Percentiles rank a stretch among this genome's conserved stretches.
Evolutionary conservation across 495 filamentous ascomycete genomes (phyloP).

Genomic region (Aspergillus campestris): DNA sequence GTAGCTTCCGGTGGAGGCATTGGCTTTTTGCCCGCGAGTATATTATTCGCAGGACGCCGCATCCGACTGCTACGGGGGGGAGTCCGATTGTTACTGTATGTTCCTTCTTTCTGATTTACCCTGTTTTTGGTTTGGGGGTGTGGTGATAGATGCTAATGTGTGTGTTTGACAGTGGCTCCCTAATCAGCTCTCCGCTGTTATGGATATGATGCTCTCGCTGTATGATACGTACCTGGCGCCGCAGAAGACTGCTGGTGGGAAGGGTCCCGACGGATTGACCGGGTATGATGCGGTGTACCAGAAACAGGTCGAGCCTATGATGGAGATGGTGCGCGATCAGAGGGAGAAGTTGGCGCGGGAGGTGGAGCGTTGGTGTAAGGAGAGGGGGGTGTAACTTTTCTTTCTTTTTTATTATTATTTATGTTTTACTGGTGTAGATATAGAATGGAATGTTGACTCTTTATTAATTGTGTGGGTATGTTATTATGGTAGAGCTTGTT

Average conservation of each 20-base stretch:
- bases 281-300: constrained; percentile 25
- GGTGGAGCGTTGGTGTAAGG: constrained; percentile 71
- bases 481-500: too few species aligned
- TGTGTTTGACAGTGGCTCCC: constrained; percentile 63
- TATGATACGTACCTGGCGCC: constrained; percentile 43
- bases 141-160: constrained; percentile 1
- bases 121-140: background rate
- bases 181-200: constrained; percentile 71
- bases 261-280: constrained; percentile 11
- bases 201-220: constrained; percentile 63
- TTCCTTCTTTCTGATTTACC: background rate
- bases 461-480: too few species aligned
- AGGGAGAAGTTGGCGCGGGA: constrained; percentile 62
- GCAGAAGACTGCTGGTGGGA: constrained; percentile 20
- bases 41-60: constrained; percentile 71
- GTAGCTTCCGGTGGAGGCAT: constrained; percentile 87
- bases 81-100: constrained; percentile 79
- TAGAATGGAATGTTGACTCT: too few species aligned
- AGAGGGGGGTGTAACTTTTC: constrained; percentile 46
- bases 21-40: constrained; percentile 96
- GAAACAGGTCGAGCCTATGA: constrained; percentile 51
- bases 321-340: constrained; percentile 63
- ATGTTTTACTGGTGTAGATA: too few species aligned
- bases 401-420: too few species aligned
- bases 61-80: constrained; percentile 84